Conservation (phyloP, 768 basidiomycete species). For the Boletus insuetus region DNA sequence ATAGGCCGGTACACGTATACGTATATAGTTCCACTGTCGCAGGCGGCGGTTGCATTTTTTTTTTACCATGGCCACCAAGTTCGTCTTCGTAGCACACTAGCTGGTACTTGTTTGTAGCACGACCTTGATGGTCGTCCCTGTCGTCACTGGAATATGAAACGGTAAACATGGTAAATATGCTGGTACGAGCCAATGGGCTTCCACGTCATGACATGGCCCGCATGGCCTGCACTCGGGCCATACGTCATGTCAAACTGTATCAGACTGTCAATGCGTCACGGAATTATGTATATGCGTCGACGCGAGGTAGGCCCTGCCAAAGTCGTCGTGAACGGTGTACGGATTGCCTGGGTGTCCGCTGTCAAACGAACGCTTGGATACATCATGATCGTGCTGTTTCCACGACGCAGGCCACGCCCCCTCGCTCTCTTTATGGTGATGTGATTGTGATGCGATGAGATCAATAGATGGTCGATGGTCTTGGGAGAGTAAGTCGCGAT, state of each 20-base stretch:
- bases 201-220: too few species aligned
- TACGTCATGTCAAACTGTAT: not conserved
- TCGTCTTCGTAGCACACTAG: conserved; percentile 17
- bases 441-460: too few species aligned
- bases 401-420: conserved; percentile 10
- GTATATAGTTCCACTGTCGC: conserved; percentile 31
- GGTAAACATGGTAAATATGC: conserved; percentile 3
- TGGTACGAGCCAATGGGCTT: too few species aligned
- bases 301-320: too few species aligned
- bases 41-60: conserved; percentile 9
- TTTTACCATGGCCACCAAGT: conserved; percentile 9
- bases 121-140: conserved; percentile 17
- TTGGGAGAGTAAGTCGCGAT: too few species aligned
- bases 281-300: not conserved
- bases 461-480: too few species aligned
- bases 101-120: conserved; percentile 10
- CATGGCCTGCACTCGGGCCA: too few species aligned
- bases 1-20: conserved; percentile 21
- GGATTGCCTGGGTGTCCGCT: not conserved
- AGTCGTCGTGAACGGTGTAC: not conserved
- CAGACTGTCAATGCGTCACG: not conserved
- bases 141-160: conserved; percentile 4
- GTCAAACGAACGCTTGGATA: not conserved
- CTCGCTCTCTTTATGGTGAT: not conserved
- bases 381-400: not conserved